phyloP scores from a whole-genome alignment of 371 early-diverging fungal genomes.

The Capillidium rhysosporum region DNA sequence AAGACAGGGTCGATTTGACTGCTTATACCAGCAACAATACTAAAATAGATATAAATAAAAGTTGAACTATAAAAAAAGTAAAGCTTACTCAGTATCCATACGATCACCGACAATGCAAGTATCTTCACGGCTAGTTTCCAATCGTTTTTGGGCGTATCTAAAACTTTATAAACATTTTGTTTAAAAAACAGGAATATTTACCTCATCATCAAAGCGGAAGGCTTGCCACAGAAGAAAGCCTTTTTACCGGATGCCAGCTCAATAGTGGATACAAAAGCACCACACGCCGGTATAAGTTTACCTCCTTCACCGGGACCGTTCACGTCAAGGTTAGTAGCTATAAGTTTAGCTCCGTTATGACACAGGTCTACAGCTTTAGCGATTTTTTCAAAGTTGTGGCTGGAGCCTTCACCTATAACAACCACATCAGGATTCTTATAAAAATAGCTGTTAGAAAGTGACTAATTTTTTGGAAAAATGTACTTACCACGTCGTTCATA shows the following conservation, averaged over 20 bases:
- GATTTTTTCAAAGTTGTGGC: constrained; percentile 36
- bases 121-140: constrained; percentile 29
- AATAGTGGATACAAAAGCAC: constrained; percentile 35
- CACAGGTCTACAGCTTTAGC: constrained; percentile 39
- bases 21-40: constrained; percentile 28
- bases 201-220: constrained; percentile 40
- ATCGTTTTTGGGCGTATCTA: constrained; percentile 27
- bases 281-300: constrained; percentile 31
- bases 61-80: background rate
- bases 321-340: constrained; percentile 43
- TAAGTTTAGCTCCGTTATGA: constrained; percentile 29
- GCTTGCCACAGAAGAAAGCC: constrained; percentile 47
- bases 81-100: constrained; percentile 38
- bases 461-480: background rate
- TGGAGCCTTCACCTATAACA: constrained; percentile 35
- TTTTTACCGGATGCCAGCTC: constrained; percentile 38
- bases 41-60: constrained; percentile 4
- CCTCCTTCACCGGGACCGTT: constrained; percentile 30
- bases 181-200: background rate
- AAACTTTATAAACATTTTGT: background rate
- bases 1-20: constrained; percentile 40
- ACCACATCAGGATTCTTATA: constrained; percentile 33
- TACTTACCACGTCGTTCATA: constrained; percentile 25
- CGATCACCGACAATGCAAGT: constrained; percentile 49
- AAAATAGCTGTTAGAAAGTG: background rate